Conservation (phyloP, 129 eudicot species). For the carrot (Daucus carota) region DNA sequence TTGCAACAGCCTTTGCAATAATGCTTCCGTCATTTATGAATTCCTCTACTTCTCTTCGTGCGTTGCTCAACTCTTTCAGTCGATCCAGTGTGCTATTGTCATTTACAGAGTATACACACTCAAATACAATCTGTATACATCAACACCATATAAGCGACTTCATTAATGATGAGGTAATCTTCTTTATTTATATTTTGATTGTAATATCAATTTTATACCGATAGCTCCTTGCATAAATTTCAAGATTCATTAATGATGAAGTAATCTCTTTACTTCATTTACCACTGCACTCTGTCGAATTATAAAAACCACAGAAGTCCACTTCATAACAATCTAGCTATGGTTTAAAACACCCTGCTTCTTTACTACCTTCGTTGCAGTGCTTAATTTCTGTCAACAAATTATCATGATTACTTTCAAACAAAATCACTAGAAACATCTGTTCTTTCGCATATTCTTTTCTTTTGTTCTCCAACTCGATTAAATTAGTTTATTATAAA, state of each 20-base stretch:
- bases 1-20: constrained; percentile 66
- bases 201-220: neutral
- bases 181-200: neutral
- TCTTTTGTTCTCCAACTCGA: neutral
- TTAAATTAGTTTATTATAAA: neutral
- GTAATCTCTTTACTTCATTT: neutral
- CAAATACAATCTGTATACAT: constrained; percentile 51
- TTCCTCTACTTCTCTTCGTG: constrained; percentile 46
- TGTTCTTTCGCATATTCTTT: neutral
- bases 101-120: constrained; percentile 30
- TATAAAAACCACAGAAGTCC: no score
- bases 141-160: constrained; percentile 1
- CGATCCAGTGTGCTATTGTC: constrained; percentile 57
- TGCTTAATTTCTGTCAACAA: neutral
- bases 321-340: no score
- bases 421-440: neutral
- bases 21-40: constrained; percentile 43
- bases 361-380: neutral
- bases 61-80: constrained; percentile 66
- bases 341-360: no score
- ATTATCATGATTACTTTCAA: neutral
- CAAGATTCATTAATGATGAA: no score
- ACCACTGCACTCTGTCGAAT: neutral
- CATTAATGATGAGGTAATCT: neutral
- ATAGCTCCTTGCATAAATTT: neutral